Conservation (phyloP, 2,329 filamentous ascomycete species). For the Paraphaeosphaeria sporulosa region DNA sequence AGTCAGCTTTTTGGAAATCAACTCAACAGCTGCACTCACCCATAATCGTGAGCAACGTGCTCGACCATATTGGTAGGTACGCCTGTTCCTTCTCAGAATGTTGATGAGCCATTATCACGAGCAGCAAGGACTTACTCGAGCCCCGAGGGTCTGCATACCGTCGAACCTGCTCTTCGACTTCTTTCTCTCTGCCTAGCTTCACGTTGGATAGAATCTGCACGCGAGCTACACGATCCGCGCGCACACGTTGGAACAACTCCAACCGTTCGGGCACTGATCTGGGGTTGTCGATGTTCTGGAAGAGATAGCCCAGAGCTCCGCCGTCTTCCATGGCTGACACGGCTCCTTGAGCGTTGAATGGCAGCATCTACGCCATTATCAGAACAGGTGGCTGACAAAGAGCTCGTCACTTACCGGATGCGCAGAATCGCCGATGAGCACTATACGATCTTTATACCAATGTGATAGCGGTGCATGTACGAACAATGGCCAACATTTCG, state of each 20-base stretch:
- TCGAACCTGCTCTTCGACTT: conserved; percentile 13
- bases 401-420: conserved; percentile 4
- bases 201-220: conserved; percentile 10
- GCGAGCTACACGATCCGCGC: background rate
- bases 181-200: conserved; percentile 10
- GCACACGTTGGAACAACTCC: background rate
- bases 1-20: background rate
- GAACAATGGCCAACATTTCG: conserved; percentile 9
- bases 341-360: conserved; percentile 15
- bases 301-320: conserved; percentile 11
- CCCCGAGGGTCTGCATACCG: conserved; percentile 12
- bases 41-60: conserved; percentile 9
- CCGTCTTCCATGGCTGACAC: conserved; percentile 12
- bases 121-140: background rate
- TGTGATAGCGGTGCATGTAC: background rate
- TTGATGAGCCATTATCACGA: background rate
- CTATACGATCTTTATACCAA: conserved; percentile 10
- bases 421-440: conserved; percentile 15
- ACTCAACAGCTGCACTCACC: background rate
- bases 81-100: background rate
- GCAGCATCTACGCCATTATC: conserved; percentile 1
- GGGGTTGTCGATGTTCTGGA: background rate
- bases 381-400: background rate
- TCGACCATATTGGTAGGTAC: conserved; percentile 12
- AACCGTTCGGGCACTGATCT: conserved; percentile 4